Percentiles rank a stretch among this genome's conserved stretches.
These are phyloP conservation scores for Anacardium occidentale DNA, from an alignment of 345 rosid species.

Conservation along the genomic window DNA sequence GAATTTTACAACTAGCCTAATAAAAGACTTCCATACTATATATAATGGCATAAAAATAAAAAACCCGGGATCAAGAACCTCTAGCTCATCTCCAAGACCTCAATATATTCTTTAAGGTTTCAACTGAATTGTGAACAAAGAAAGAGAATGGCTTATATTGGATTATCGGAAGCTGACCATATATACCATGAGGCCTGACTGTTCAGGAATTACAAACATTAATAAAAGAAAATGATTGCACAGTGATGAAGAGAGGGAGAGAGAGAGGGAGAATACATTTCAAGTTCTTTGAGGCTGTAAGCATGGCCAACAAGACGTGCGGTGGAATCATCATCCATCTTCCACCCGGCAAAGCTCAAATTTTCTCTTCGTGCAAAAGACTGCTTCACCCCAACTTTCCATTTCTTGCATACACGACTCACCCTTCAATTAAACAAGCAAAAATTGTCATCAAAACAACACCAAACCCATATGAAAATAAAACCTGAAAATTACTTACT, in stretches of 20 bases:
- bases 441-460: background rate
- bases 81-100: background rate
- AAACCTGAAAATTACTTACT: constrained; percentile 36
- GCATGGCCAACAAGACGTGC: constrained; percentile 70
- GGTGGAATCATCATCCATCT: constrained; percentile 81
- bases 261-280: constrained; percentile 29
- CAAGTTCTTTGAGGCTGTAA: constrained; percentile 80
- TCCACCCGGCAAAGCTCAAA: constrained; percentile 77
- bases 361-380: constrained; percentile 61
- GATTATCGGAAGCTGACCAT: no score
- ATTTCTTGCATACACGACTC: constrained; percentile 79
- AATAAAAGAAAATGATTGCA: background rate
- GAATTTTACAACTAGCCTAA: background rate
- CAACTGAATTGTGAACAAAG: no score
- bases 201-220: background rate
- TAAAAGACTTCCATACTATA: background rate
- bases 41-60: no score
- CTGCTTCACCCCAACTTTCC: constrained; percentile 81
- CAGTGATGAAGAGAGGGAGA: no score
- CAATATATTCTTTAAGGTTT: no score
- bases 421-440: constrained; percentile 41
- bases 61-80: background rate
- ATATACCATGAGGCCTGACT: background rate
- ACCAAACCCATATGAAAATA: background rate
- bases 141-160: no score